phyloP scores from a whole-genome alignment of 2,329 filamentous ascomycete genomes.

The Cordyceps militaris region DNA sequence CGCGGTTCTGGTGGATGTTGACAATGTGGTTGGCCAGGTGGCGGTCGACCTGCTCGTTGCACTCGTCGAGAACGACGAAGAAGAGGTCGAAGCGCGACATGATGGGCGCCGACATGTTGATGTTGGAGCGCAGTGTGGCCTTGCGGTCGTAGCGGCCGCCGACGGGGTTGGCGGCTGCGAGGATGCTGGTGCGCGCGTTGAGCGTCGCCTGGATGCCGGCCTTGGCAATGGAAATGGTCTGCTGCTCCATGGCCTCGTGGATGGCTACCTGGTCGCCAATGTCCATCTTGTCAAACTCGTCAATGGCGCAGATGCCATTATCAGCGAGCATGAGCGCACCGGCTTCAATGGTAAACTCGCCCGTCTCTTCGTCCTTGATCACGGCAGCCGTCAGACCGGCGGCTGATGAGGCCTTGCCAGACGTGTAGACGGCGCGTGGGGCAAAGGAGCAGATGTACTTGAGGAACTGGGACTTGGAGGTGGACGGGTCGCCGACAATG shows the following conservation, averaged over 20 bases:
- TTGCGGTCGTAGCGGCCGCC: slow-evolving; percentile 97
- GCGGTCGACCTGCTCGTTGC: slow-evolving; percentile 84
- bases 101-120: slow-evolving; percentile 98
- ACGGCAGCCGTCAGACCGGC: slow-evolving; percentile 96
- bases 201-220: slow-evolving; percentile 96
- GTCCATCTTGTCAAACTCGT: slow-evolving; percentile 99
- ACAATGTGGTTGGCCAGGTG: slow-evolving; percentile 94
- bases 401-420: slow-evolving; percentile 92
- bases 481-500: slow-evolving; percentile 93
- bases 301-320: slow-evolving; percentile 95
- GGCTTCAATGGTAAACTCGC: slow-evolving; percentile 97
- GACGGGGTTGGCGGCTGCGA: slow-evolving; percentile 93
- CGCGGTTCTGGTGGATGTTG: slow-evolving; percentile 82
- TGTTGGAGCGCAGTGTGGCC: slow-evolving; percentile 83
- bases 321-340: slow-evolving; percentile 96
- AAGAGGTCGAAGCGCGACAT: slow-evolving; percentile 99
- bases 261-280: slow-evolving; percentile 95
- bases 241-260: slow-evolving; percentile 99
- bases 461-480: slow-evolving; percentile 94
- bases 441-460: slow-evolving; percentile 97
- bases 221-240: slow-evolving; percentile 98
- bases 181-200: slow-evolving; percentile 89
- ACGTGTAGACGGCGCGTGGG: slow-evolving; percentile 95
- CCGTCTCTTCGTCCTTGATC: slow-evolving; percentile 96
- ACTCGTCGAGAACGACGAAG: slow-evolving; percentile 96